Evolutionary conservation across 192 early-diverging fungal genomes (phyloP).

Genomic region (Pilaira anomala): DNA sequence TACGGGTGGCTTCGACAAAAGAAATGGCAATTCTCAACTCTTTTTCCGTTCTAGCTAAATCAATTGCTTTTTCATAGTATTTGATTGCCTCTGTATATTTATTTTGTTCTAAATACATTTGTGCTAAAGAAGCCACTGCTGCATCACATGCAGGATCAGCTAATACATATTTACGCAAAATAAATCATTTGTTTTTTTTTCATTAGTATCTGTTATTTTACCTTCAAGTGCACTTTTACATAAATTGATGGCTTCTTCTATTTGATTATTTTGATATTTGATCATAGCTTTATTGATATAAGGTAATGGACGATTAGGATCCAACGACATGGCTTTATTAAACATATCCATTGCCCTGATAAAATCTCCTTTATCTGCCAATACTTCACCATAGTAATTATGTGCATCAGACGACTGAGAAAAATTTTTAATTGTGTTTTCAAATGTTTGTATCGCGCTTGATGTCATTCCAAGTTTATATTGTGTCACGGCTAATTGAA

Average conservation of each 20-base stretch:
- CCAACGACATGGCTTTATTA: constrained; percentile 83
- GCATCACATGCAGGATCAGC: constrained; percentile 94
- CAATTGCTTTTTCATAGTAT: constrained; percentile 77
- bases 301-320: constrained; percentile 80
- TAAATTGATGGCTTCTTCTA: constrained; percentile 65
- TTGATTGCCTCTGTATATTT: constrained; percentile 80
- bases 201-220: not conserved
- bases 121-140: constrained; percentile 74
- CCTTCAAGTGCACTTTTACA: constrained; percentile 74
- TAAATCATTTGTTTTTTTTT: not conserved
- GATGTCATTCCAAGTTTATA: constrained; percentile 81
- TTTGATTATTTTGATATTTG: constrained; percentile 75
- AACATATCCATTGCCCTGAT: constrained; percentile 81
- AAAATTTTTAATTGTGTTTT: constrained; percentile 76
- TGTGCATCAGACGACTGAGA: constrained; percentile 78
- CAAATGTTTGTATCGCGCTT: constrained; percentile 73
- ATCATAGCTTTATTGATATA: constrained; percentile 94
- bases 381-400: constrained; percentile 96
- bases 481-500: constrained; percentile 89
- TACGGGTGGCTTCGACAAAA: constrained; percentile 58
- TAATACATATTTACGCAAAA: constrained; percentile 18
- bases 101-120: constrained; percentile 82
- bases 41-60: constrained; percentile 80
- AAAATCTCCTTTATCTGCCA: constrained; percentile 79
- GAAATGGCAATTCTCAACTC: constrained; percentile 82